Conservation (phyloP, 306 rosid species). For the Quercus cerris region DNA sequence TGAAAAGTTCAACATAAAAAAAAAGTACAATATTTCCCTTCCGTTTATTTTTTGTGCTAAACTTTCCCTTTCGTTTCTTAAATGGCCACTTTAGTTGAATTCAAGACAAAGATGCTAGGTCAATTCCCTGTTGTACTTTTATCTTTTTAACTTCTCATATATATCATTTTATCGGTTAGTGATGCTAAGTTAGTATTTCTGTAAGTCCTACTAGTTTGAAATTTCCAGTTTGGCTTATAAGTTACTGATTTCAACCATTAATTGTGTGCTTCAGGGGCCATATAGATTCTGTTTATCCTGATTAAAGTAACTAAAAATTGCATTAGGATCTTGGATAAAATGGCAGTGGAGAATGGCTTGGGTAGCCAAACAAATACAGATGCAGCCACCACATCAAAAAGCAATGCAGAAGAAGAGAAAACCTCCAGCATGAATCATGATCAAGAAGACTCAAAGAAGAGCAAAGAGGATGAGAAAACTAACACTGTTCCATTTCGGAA, state of each 20-base stretch:
- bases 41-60: too few species aligned
- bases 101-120: neutral
- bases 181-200: neutral
- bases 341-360: slow-evolving; percentile 41
- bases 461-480: slow-evolving; percentile 29
- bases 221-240: slow-evolving; percentile 3
- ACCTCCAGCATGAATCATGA: slow-evolving; percentile 20
- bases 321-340: slow-evolving; percentile 15
- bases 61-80: too few species aligned
- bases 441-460: slow-evolving; percentile 22
- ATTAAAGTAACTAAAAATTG: neutral
- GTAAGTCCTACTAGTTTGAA: neutral
- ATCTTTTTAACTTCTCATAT: too few species aligned
- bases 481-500: slow-evolving; percentile 59
- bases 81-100: neutral
- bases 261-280: slow-evolving; percentile 22
- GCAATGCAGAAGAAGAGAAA: slow-evolving; percentile 21
- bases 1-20: slow-evolving; percentile 11
- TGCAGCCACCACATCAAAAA: slow-evolving; percentile 31
- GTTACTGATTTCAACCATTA: neutral
- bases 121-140: neutral
- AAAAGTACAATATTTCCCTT: too few species aligned
- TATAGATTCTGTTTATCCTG: neutral
- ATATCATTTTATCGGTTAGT: neutral
- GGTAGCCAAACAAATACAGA: slow-evolving; percentile 10